These are phyloP conservation scores for Usnea hakonensis DNA, from an alignment of 495 filamentous ascomycete genomes.

Conservation along the genomic window DNA sequence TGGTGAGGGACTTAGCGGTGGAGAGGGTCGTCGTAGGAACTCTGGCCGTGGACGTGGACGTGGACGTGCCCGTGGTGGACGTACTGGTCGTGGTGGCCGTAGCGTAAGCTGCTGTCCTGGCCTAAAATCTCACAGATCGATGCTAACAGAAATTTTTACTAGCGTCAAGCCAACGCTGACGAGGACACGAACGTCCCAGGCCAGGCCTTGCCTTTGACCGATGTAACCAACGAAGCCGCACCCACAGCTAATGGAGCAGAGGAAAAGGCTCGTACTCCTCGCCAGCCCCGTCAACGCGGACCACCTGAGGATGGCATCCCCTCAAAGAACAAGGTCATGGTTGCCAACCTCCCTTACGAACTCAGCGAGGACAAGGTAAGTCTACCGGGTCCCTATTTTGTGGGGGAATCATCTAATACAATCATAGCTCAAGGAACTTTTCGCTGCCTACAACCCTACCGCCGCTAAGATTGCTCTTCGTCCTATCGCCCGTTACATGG, in stretches of 20 bases:
- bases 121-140: neutral
- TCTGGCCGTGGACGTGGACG: conserved; percentile 69
- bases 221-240: conserved; percentile 51
- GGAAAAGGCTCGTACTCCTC: conserved; percentile 40
- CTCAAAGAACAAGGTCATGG: conserved; percentile 99
- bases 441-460: conserved; percentile 76
- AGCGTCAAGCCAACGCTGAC: conserved; percentile 34
- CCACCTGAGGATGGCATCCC: conserved; percentile 96
- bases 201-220: conserved; percentile 48
- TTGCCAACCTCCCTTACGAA: conserved; percentile 97
- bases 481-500: conserved; percentile 98
- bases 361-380: conserved; percentile 91
- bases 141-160: conserved; percentile 1
- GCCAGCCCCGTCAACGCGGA: conserved; percentile 65
- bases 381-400: neutral
- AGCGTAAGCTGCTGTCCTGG: conserved; percentile 49
- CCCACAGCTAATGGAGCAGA: conserved; percentile 36
- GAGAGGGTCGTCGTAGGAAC: conserved; percentile 70
- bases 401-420: conserved; percentile 34
- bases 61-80: conserved; percentile 62
- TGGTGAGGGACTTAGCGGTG: conserved; percentile 60
- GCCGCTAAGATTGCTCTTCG: conserved; percentile 97
- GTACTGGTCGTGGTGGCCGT: conserved; percentile 64
- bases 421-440: conserved; percentile 87
- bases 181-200: conserved; percentile 45